Evolutionary conservation across 2,329 filamentous ascomycete species (phyloP).

Genomic region (Epichloe elymi): DNA sequence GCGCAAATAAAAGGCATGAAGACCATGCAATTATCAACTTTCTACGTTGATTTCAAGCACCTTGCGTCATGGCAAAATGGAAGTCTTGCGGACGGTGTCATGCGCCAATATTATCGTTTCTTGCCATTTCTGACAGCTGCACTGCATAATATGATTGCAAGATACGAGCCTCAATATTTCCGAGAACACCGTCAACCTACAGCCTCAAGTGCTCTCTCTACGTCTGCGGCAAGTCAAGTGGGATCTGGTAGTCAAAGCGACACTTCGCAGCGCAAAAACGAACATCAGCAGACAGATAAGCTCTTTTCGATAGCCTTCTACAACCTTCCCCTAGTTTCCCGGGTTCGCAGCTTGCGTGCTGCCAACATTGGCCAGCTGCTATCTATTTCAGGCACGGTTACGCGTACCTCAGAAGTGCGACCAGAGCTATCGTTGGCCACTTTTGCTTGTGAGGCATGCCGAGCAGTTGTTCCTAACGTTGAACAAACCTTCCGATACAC

Average conservation of each 20-base stretch:
- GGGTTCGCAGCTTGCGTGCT: constrained; percentile 75
- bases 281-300: constrained; percentile 95
- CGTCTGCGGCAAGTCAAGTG: constrained; percentile 50
- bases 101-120: constrained; percentile 88
- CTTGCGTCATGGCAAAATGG: constrained; percentile 65
- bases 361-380: constrained; percentile 83
- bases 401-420: constrained; percentile 89
- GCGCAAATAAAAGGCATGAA: constrained; percentile 71
- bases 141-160: constrained; percentile 84
- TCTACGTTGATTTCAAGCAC: constrained; percentile 82
- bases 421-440: constrained; percentile 87
- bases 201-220: constrained; percentile 57
- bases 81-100: constrained; percentile 72
- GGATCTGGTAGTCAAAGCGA: constrained; percentile 52
- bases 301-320: constrained; percentile 89
- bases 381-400: constrained; percentile 94
- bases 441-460: constrained; percentile 82
- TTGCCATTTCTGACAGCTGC: constrained; percentile 80
- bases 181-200: constrained; percentile 79
- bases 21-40: constrained; percentile 62
- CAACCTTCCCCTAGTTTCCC: constrained; percentile 76
- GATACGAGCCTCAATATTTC: constrained; percentile 91
- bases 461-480: constrained; percentile 72
- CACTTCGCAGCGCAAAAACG: constrained; percentile 64
- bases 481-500: constrained; percentile 98